A percentile compares a stretch with the other conserved stretches of the same genome.
phyloP scores from a whole-genome alignment of 345 rosid genomes.

The Citrus mangshanensis region DNA sequence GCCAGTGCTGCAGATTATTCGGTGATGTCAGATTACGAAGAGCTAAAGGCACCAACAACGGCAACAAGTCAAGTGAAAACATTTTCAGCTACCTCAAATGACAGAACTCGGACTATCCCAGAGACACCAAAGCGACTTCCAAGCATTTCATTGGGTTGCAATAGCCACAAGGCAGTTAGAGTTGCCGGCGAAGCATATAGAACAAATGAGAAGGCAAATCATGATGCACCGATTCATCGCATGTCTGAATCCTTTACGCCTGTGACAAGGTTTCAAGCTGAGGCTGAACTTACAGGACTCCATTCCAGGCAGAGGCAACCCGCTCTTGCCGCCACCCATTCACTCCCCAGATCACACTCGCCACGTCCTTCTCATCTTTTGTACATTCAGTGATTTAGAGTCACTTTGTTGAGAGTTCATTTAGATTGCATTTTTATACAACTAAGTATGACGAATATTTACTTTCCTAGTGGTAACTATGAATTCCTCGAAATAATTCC shows the following conservation, averaged over 20 bases:
- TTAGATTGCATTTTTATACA: neutral
- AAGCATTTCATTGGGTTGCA: constrained; percentile 58
- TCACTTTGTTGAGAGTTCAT: neutral
- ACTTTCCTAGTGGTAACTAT: neutral
- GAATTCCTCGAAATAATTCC: neutral
- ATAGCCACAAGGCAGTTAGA: constrained; percentile 61
- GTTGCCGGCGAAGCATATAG: constrained; percentile 56
- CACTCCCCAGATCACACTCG: constrained; percentile 34
- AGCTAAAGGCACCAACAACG: constrained; percentile 27
- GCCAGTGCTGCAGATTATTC: constrained; percentile 78
- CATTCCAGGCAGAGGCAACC: constrained; percentile 29
- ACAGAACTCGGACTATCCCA: constrained; percentile 15
- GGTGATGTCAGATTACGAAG: constrained; percentile 58
- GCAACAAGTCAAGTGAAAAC: constrained; percentile 27
- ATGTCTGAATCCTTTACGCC: constrained; percentile 26
- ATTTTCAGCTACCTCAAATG: constrained; percentile 20
- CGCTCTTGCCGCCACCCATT: constrained; percentile 24
- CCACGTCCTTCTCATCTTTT: constrained; percentile 30
- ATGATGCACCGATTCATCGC: constrained; percentile 18
- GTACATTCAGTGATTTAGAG: constrained; percentile 31
- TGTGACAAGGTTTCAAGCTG: constrained; percentile 42
- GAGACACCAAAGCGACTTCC: constrained; percentile 37
- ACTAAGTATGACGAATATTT: neutral
- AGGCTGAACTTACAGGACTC: constrained; percentile 32
- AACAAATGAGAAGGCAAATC: constrained; percentile 31